A percentile compares a stretch with the other conserved stretches of the same genome.
These are phyloP conservation scores for Xylaria acuta DNA, from an alignment of 495 filamentous ascomycete genomes.

Conservation along the genomic window DNA sequence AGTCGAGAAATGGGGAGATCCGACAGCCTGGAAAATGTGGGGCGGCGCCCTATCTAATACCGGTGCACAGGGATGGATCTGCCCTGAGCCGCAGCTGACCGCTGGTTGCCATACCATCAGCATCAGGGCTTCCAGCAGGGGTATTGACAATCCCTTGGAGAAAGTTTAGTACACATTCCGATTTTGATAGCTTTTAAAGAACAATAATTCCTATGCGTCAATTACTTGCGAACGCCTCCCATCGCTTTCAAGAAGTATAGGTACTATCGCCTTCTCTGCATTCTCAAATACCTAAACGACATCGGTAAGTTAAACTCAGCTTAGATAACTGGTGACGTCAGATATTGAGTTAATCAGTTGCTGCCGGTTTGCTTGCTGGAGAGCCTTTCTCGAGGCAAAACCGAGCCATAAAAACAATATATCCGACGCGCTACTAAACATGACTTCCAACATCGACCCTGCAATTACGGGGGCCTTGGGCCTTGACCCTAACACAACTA, in stretches of 20 bases:
- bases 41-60: neutral
- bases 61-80: neutral
- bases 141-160: neutral
- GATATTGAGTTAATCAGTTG: neutral
- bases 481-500: conserved; percentile 64
- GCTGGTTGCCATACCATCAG: neutral
- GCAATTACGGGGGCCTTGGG: conserved; percentile 70
- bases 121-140: neutral
- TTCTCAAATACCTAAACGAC: neutral
- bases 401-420: neutral
- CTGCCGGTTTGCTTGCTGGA: neutral
- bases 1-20: neutral
- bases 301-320: neutral
- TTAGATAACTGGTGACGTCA: conserved; percentile 19
- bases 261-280: neutral
- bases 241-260: neutral
- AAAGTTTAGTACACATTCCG: neutral
- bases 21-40: conserved; percentile 20
- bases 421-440: conserved; percentile 22
- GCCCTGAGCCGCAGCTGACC: conserved; percentile 11
- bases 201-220: neutral
- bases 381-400: neutral
- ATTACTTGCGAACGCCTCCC: neutral
- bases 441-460: conserved; percentile 57
- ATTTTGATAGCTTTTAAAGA: neutral